A percentile compares a stretch with the other conserved stretches of the same genome.
phyloP scores from a whole-genome alignment of 768 basidiomycete species.

The Kwoniella sp. region DNA sequence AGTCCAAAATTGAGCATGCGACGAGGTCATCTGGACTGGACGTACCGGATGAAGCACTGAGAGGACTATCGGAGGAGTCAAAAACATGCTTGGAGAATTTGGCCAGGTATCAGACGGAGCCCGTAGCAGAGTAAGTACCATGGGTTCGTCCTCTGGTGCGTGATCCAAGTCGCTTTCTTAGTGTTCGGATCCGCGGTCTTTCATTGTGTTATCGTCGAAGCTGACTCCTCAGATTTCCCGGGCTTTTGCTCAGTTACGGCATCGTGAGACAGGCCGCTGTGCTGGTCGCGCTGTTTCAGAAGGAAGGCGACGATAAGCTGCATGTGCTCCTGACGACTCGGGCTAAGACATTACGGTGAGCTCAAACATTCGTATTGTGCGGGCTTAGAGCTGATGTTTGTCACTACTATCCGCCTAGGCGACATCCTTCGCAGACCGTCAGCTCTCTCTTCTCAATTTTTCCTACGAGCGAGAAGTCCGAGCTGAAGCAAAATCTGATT shows the following conservation, averaged over 20 bases:
- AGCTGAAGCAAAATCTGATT: not conserved
- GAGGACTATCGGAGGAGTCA: slow-evolving; percentile 37
- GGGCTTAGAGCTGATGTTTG: not conserved
- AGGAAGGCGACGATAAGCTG: slow-evolving; percentile 62
- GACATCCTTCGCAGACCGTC: slow-evolving; percentile 47
- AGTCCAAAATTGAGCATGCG: not conserved
- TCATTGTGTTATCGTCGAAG: too few species aligned
- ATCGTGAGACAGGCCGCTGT: slow-evolving; percentile 69
- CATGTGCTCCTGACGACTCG: slow-evolving; percentile 83
- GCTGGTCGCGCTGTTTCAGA: slow-evolving; percentile 75
- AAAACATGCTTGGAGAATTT: slow-evolving; percentile 37
- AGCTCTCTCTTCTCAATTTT: slow-evolving; percentile 4
- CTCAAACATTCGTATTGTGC: not conserved
- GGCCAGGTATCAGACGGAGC: slow-evolving; percentile 23
- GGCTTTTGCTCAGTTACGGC: slow-evolving; percentile 24
- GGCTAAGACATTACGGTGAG: slow-evolving; percentile 60
- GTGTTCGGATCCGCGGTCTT: too few species aligned
- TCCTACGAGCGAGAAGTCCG: not conserved
- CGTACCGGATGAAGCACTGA: slow-evolving; percentile 9
- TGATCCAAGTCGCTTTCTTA: not conserved
- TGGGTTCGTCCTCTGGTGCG: too few species aligned
- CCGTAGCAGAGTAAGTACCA: slow-evolving; percentile 42
- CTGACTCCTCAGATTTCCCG: too few species aligned
- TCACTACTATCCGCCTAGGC: slow-evolving; percentile 11
- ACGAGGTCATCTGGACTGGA: not conserved